Percentiles rank a stretch among this genome's conserved stretches.
phyloP scores from a whole-genome alignment of 352 stramenopile genomes.

The Globisporangium camurandrum region DNA sequence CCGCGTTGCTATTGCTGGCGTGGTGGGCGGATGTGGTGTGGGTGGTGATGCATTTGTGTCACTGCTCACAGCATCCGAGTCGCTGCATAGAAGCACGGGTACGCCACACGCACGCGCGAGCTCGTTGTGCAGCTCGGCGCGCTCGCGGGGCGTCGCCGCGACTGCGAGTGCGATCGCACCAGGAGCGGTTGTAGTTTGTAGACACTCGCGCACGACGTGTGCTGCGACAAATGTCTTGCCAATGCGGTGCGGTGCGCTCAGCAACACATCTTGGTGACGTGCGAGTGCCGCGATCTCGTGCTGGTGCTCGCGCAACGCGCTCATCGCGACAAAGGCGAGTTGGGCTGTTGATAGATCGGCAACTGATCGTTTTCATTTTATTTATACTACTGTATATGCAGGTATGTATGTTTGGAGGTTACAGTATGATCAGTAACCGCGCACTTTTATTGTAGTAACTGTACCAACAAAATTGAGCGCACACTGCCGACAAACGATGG shows the following conservation, averaged over 20 bases:
- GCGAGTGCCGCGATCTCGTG: slow-evolving; percentile 65
- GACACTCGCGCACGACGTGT: slow-evolving; percentile 37
- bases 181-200: slow-evolving; percentile 1
- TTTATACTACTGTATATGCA: no score
- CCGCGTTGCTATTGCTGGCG: neutral
- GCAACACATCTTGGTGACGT: slow-evolving; percentile 42
- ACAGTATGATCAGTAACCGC: no score
- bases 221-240: slow-evolving; percentile 70
- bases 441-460: no score
- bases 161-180: slow-evolving; percentile 27
- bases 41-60: neutral
- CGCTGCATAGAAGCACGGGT: slow-evolving; percentile 18
- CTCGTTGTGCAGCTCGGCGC: slow-evolving; percentile 24
- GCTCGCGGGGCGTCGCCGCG: slow-evolving; percentile 22
- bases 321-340: slow-evolving; percentile 1
- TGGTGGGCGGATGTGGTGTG: neutral
- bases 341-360: no score
- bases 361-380: no score
- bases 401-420: no score
- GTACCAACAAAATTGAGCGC: no score
- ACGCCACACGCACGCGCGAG: slow-evolving; percentile 36
- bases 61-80: neutral
- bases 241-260: slow-evolving; percentile 44
- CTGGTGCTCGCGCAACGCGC: slow-evolving; percentile 50
- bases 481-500: no score